These are phyloP conservation scores for Stygiomarasmius scandens DNA, from an alignment of 1,284 basidiomycete genomes.

Conservation along the genomic window DNA sequence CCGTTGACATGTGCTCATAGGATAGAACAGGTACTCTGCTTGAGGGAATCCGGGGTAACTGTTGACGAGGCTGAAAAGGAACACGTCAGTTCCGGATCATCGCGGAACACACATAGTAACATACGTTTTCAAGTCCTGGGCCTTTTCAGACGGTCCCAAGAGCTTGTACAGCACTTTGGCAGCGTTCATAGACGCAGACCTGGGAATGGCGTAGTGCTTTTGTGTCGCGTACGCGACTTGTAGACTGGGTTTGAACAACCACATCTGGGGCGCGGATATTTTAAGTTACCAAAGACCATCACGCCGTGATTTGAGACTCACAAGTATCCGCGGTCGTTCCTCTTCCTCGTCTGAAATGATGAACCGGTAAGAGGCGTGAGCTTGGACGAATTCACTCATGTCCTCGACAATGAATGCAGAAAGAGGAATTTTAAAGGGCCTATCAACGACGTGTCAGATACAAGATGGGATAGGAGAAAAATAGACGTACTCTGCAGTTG, in stretches of 20 bases:
- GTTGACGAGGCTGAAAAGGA: slow-evolving; percentile 50
- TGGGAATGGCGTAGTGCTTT: slow-evolving; percentile 58
- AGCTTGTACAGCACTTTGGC: slow-evolving; percentile 80
- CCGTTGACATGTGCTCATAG: slow-evolving; percentile 69
- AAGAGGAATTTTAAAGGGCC: slow-evolving; percentile 67
- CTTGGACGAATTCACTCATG: slow-evolving; percentile 85
- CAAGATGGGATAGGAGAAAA: slow-evolving; percentile 1
- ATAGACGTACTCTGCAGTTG: slow-evolving; percentile 58
- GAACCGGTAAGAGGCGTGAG: slow-evolving; percentile 89
- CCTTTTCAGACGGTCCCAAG: slow-evolving; percentile 54
- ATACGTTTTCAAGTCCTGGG: slow-evolving; percentile 59
- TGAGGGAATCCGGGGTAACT: slow-evolving; percentile 80
- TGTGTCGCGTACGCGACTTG: slow-evolving; percentile 70
- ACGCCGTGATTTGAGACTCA: no score
- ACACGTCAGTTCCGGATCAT: slow-evolving; percentile 4
- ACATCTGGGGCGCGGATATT: no score
- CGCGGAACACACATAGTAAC: slow-evolving; percentile 21
- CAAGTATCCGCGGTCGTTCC: slow-evolving; percentile 75
- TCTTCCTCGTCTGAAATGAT: slow-evolving; percentile 83
- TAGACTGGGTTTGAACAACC: slow-evolving; percentile 89
- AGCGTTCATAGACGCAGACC: slow-evolving; percentile 61
- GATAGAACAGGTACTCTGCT: slow-evolving; percentile 80
- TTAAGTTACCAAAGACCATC: no score
- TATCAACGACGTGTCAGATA: slow-evolving; percentile 28
- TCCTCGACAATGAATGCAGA: slow-evolving; percentile 86